These are phyloP conservation scores for Phaseolus lunatus DNA, from an alignment of 306 rosid species.

Conservation along the genomic window DNA sequence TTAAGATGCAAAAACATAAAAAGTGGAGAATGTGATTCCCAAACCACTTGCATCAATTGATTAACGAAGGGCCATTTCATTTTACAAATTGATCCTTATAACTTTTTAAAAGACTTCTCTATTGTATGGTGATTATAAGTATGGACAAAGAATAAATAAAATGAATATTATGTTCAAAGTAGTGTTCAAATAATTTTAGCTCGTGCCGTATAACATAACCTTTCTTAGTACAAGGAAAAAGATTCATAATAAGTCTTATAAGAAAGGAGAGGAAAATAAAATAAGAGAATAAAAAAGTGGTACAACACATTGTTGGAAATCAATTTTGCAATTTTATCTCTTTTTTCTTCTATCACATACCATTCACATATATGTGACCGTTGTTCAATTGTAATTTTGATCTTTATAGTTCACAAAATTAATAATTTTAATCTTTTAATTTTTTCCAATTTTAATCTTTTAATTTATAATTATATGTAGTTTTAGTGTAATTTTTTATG, in stretches of 20 bases:
- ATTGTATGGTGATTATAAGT: neutral
- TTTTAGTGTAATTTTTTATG: no score
- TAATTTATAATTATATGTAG: no score
- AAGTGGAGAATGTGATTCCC: conserved; percentile 6
- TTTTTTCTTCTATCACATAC: no score
- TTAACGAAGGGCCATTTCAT: neutral
- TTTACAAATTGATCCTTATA: neutral
- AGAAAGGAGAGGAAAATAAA: neutral
- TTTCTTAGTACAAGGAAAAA: neutral
- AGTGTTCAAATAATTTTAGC: neutral
- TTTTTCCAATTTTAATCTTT: no score
- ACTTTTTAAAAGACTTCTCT: neutral
- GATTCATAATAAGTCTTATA: neutral
- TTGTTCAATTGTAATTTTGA: no score
- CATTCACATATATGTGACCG: no score
- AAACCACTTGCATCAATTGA: conserved; percentile 11
- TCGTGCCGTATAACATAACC: neutral
- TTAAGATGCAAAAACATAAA: neutral
- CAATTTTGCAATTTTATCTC: neutral
- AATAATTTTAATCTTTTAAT: no score
- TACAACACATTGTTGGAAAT: neutral
- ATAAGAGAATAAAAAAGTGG: neutral
- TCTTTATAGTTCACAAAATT: no score
- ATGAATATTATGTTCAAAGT: neutral
- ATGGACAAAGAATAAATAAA: neutral